These are phyloP conservation scores for Diaporthe longicolla DNA, from an alignment of 2,329 filamentous ascomycete species.

Conservation along the genomic window DNA sequence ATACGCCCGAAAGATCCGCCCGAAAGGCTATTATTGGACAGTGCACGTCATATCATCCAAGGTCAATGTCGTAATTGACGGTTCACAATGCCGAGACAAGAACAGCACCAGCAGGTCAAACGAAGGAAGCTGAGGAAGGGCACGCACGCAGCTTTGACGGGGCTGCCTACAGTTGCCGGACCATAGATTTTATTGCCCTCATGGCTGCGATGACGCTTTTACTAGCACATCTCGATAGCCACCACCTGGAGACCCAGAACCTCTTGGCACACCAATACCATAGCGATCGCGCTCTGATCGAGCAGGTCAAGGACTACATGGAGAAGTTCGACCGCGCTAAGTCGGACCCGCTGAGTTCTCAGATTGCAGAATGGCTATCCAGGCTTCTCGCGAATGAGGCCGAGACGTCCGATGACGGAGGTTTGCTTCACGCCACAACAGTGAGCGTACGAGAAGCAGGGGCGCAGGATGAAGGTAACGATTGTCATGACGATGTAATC, in stretches of 20 bases:
- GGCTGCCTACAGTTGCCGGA: conserved; percentile 49
- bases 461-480: neutral
- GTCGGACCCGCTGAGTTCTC: conserved; percentile 48
- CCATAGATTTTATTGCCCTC: conserved; percentile 55
- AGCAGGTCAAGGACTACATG: conserved; percentile 54
- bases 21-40: no score
- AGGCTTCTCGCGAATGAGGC: conserved; percentile 5
- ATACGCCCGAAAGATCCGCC: neutral
- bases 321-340: conserved; percentile 47
- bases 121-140: neutral
- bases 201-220: conserved; percentile 55
- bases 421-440: neutral
- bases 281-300: conserved; percentile 56
- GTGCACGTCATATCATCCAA: neutral
- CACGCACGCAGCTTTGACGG: conserved; percentile 48
- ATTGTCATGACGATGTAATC: neutral
- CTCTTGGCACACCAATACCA: conserved; percentile 55
- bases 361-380: conserved; percentile 50
- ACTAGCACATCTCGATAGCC: conserved; percentile 53
- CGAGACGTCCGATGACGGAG: neutral
- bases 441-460: neutral
- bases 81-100: neutral
- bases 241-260: conserved; percentile 46
- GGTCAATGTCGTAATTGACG: neutral
- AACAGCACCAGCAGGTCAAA: neutral